Percentiles rank a stretch among this genome's conserved stretches.
Conservation (phyloP, 208 protist genomes). For the Wallacemonas sp. region DNA sequence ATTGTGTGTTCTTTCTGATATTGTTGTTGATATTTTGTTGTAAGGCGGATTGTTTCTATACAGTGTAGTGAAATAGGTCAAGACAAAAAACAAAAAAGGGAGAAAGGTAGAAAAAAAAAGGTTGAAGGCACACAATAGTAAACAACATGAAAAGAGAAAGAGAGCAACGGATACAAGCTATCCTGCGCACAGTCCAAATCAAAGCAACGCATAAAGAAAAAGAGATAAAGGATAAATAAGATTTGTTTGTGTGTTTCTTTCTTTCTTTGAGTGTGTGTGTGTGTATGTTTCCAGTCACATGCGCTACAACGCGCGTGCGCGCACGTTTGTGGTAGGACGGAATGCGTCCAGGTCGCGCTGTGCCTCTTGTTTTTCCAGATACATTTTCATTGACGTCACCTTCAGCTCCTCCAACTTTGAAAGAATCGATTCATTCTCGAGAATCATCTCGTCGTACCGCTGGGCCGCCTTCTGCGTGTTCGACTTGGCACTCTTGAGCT, state of each 20-base stretch:
- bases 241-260: background rate
- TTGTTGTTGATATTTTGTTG: conserved; percentile 8
- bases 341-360: conserved; percentile 72
- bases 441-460: conserved; percentile 92
- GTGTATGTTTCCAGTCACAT: background rate
- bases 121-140: conserved; percentile 9
- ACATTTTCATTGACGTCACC: conserved; percentile 90
- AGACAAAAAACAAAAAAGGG: background rate
- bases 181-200: background rate
- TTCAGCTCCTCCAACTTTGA: conserved; percentile 90
- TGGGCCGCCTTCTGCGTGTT: conserved; percentile 81
- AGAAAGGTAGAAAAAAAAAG: background rate
- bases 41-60: background rate
- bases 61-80: background rate
- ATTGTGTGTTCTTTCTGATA: conserved; percentile 4
- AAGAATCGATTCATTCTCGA: conserved; percentile 86
- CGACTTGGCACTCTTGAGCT: conserved; percentile 82
- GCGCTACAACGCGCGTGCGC: conserved; percentile 44
- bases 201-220: conserved; percentile 2
- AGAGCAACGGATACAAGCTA: background rate
- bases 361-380: conserved; percentile 82
- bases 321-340: conserved; percentile 39
- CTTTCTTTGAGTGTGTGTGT: background rate
- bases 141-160: background rate
- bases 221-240: background rate